Percentiles rank a stretch among this genome's conserved stretches.
phyloP scores from a whole-genome alignment of 768 basidiomycete genomes.

The Mycena rosella region DNA sequence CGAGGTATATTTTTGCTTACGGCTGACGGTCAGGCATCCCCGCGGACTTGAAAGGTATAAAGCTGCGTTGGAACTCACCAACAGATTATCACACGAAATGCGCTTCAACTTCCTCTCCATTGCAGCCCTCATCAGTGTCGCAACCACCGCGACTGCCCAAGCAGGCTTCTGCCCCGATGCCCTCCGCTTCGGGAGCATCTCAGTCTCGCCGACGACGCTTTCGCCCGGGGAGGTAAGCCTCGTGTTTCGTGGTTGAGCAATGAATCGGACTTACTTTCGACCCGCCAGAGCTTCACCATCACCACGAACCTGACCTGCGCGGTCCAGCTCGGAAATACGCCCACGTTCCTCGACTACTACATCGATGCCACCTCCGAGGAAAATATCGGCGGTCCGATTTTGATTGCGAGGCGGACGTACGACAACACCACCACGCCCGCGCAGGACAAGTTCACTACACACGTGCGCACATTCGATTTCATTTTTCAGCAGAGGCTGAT shows the following conservation, averaged over 20 bases:
- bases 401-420: slow-evolving; percentile 31
- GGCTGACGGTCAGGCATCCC: not conserved
- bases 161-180: slow-evolving; percentile 30
- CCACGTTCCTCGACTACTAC: slow-evolving; percentile 34
- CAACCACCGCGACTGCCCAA: slow-evolving; percentile 14
- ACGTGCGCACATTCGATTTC: not conserved
- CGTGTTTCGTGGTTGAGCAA: too few species aligned
- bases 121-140: slow-evolving; percentile 1
- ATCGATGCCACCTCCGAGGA: slow-evolving; percentile 7
- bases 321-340: slow-evolving; percentile 30
- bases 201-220: slow-evolving; percentile 30
- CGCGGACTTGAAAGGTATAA: not conserved
- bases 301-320: slow-evolving; percentile 33
- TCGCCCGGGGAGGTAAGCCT: slow-evolving; percentile 27
- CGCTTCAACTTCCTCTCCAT: slow-evolving; percentile 23
- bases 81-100: slow-evolving; percentile 1
- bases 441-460: slow-evolving; percentile 21
- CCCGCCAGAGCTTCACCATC: slow-evolving; percentile 27
- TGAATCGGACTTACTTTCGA: not conserved
- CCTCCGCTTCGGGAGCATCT: slow-evolving; percentile 19
- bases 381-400: slow-evolving; percentile 23
- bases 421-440: slow-evolving; percentile 22
- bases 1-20: too few species aligned
- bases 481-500: not conserved
- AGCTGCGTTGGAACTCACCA: not conserved